These are phyloP conservation scores for Graphilbum sp. DNA, from an alignment of 2,329 filamentous ascomycete species.

Conservation along the genomic window DNA sequence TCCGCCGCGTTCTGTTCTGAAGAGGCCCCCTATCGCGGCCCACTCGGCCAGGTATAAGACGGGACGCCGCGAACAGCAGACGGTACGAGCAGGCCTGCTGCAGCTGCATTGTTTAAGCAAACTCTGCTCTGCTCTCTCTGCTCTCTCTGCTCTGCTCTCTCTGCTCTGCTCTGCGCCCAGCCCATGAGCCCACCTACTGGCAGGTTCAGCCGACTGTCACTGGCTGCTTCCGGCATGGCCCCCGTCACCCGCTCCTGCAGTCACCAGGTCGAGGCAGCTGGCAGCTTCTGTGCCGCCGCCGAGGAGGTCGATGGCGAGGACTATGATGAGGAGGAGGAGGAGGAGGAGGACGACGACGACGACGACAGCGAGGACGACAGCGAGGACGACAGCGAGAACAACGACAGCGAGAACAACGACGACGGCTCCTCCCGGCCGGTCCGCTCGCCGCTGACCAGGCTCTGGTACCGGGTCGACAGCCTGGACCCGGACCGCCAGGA, in stretches of 20 bases:
- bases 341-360: background rate
- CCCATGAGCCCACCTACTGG: constrained; percentile 5
- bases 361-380: background rate
- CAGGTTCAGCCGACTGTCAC: constrained; percentile 6
- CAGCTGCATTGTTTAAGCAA: too few relatives aligned
- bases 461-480: constrained; percentile 15
- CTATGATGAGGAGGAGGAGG: background rate
- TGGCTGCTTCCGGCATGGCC: constrained; percentile 4
- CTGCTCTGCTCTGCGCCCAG: background rate
- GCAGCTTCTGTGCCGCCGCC: background rate
- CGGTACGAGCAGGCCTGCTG: too few relatives aligned
- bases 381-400: background rate
- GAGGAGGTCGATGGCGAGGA: background rate
- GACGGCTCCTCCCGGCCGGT: constrained; percentile 15
- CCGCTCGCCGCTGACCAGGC: constrained; percentile 18
- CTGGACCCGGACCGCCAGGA: constrained; percentile 13
- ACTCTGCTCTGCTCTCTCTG: too few relatives aligned
- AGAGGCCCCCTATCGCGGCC: too few relatives aligned
- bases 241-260: constrained; percentile 8
- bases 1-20: too few relatives aligned
- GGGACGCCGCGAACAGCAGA: too few relatives aligned
- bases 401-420: constrained; percentile 8
- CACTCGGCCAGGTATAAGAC: too few relatives aligned
- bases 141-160: background rate
- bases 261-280: background rate